A percentile compares a stretch with the other conserved stretches of the same genome.
phyloP scores from a whole-genome alignment of 345 rosid species.

The Salix arbutifolia region DNA sequence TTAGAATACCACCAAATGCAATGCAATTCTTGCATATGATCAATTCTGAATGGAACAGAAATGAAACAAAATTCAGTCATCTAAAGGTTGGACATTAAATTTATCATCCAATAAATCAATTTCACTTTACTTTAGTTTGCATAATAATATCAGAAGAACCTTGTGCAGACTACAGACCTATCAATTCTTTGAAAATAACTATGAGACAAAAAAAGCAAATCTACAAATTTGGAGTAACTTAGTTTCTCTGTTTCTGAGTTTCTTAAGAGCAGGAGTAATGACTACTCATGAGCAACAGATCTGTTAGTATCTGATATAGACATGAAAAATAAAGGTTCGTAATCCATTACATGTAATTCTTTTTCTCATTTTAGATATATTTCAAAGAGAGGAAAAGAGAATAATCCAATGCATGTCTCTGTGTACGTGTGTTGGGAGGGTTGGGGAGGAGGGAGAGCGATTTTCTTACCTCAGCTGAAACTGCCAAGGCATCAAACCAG shows the following conservation, averaged over 20 bases:
- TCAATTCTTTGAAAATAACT: not conserved
- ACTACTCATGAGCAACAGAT: not conserved
- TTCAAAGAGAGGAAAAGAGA: slow-evolving; percentile 1
- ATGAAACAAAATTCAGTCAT: not conserved
- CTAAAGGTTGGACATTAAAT: not conserved
- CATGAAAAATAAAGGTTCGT: not conserved
- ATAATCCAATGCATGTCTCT: not conserved
- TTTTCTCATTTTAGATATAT: not conserved
- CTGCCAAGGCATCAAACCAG: slow-evolving; percentile 97
- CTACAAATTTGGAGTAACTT: not conserved
- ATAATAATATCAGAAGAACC: not conserved
- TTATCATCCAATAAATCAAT: not conserved
- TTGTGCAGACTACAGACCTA: not conserved
- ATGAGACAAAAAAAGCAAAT: not conserved
- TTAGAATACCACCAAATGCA: not conserved
- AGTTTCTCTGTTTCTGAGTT: not conserved
- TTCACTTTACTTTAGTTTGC: not conserved
- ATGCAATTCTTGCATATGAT: not conserved
- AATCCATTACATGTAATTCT: not conserved
- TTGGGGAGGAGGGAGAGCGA: not conserved
- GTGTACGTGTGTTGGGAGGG: not conserved
- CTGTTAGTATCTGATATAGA: not conserved
- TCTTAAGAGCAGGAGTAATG: not conserved
- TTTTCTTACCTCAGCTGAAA: slow-evolving; percentile 82
- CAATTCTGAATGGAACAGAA: not conserved